Base-by-base conservation (phyloP, 257 asterid species). In the Forsythia suspensa region DNA sequence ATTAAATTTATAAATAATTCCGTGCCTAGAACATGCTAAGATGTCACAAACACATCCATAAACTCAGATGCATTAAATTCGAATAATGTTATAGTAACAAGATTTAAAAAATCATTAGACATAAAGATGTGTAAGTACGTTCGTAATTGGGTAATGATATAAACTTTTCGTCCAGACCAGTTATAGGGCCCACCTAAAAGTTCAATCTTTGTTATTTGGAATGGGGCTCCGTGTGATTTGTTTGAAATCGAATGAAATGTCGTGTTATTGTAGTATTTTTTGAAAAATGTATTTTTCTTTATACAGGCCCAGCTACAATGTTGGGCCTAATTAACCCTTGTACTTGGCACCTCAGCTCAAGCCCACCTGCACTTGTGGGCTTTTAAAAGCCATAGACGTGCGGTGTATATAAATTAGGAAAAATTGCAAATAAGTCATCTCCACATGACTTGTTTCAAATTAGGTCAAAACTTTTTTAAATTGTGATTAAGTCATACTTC, bases 21-120 rank as follows among this genome's bases (percentile, higher is more conserved):
- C 66, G 43, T 73, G 44, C 37, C 76, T 24, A 73, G 37, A 73
- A 73, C 77, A 73, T 73, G 77, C 65, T 73, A 20, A 73, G 77
- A 73, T 46, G 77, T 48, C 77, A 8, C 59, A 11, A 42, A 29
- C 2, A 29, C 34, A 29, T 29, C 34, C 34, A 29, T 29, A 29
- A 29, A 71, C 57, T 43, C 39, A 71, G 8, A 36, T 51, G 37
- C 20, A 71, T 34, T 69, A 71, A 41, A 59, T 52, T 52, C 15
- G 20, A 16, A 9, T 18, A 18, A 8, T n/a, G 3, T 55, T 55
- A 16, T 12, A 7, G 55, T 46, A 11, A 52, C 12, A 61, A 61
- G 16, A 61, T 61, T 61, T 16, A 61, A 24, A n/a, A 61, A 7
- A 21, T 21, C 38, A 21, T 20, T 61, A 15, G 38, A 61, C 9